Base-by-base conservation (phyloP, 1,139 yeast species). In the Yamadazyma mexicana region DNA sequence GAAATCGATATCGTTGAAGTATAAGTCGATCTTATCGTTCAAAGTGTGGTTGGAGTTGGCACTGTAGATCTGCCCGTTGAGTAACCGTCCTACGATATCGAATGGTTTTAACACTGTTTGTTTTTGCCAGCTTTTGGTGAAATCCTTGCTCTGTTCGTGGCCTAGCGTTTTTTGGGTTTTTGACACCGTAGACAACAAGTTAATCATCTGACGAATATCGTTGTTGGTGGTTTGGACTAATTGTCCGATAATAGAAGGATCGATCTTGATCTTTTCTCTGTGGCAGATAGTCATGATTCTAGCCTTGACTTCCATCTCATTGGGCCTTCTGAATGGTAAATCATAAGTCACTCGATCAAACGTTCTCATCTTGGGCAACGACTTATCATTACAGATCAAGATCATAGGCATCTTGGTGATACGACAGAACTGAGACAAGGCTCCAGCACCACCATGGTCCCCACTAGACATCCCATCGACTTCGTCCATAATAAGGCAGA, bases 391-490 rank as follows among this genome's bases (percentile, higher is more conserved):
- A 69, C 98, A 92, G 46, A 94, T 89, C 40, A 92, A 73, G 46
- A 94, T 88, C 68, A 94, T 76, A 11, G 99, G 98, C 56, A 92
- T 87, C 38, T 81, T 75, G 1, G 98, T 89, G 35, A 80, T 82
- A 32, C 84, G 75, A 59, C 98, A 92, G 52, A 88, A 84, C 33
- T 84, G 82, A 0, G 97, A 91, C 64, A 94, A 75, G 43, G 92
- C 95, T 18, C 97, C 98, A 16, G 94, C 96, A 48, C 99, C 99
- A 47, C 98, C 99, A 54, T 94, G 83, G 61, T 94, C 99, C 48
- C 99, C 99, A 54, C 95, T 89, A 32, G 96, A 87, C 98, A 94
- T 92, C 50, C 99, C 99, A 61, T 94, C 99, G 24, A 94, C 98
- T 65, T 94, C 99, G 64, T 94, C 99, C 98, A 94, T 89, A 48